phyloP scores from a whole-genome alignment of 768 basidiomycete species.

The Suillus luteus region DNA sequence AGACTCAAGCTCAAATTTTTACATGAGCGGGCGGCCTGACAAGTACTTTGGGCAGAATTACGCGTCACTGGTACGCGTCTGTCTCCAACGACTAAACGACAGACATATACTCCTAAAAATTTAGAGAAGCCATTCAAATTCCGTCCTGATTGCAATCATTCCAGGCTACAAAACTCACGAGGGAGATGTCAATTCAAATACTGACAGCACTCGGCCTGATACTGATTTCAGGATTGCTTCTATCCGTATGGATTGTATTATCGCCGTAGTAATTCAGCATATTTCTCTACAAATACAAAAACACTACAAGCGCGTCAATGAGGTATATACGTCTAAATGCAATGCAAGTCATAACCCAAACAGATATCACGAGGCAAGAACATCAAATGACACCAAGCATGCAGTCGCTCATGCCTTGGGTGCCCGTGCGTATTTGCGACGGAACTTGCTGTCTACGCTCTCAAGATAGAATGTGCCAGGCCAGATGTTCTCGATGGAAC shows the following conservation, averaged over 20 bases:
- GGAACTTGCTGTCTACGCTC: constrained; percentile 85
- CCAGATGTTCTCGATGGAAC: constrained; percentile 91
- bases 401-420: constrained; percentile 28
- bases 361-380: constrained; percentile 4
- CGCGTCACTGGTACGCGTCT: background rate
- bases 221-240: background rate
- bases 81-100: background rate
- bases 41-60: background rate
- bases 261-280: background rate
- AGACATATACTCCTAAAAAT: no score
- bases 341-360: constrained; percentile 1
- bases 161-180: no score
- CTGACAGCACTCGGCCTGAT: background rate
- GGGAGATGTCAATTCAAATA: no score
- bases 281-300: constrained; percentile 1
- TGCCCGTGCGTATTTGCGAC: constrained; percentile 77
- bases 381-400: background rate
- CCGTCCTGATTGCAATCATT: no score
- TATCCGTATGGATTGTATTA: background rate
- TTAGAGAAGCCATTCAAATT: no score
- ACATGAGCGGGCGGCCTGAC: background rate
- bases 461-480: constrained; percentile 93
- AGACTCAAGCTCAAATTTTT: no score
- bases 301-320: constrained; percentile 2
- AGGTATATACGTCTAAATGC: constrained; percentile 12